Evolutionary conservation across 1,284 basidiomycete genomes (phyloP).

Genomic region (Tilletiopsis washingtonensis): DNA sequence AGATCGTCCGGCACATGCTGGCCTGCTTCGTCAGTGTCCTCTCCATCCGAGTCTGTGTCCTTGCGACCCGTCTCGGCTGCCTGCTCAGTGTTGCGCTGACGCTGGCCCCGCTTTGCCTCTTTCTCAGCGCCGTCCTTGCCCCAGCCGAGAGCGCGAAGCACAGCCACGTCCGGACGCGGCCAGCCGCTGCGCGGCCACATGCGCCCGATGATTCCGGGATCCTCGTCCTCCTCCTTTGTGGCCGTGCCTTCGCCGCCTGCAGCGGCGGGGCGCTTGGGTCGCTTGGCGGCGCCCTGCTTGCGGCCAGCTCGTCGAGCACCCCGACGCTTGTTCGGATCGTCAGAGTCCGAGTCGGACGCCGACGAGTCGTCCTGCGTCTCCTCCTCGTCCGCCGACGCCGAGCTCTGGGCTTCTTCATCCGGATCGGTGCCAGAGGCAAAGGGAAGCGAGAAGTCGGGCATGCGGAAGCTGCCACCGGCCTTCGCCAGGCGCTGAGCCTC

Average conservation of each 20-base stretch:
- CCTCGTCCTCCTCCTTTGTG: background rate
- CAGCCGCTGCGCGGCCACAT: constrained; percentile 24
- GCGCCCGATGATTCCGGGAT: constrained; percentile 9
- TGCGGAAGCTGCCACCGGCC: constrained; percentile 9
- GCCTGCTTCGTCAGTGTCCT: constrained; percentile 2
- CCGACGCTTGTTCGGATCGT: too few species aligned
- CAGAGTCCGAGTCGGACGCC: too few species aligned
- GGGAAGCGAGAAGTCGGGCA: constrained; percentile 12
- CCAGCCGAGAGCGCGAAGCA: constrained; percentile 24
- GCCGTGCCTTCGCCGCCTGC: constrained; percentile 17
- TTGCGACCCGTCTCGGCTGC: constrained; percentile 16
- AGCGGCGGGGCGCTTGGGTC: constrained; percentile 8
- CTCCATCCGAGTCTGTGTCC: background rate
- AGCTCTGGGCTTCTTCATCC: constrained; percentile 1
- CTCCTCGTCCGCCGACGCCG: constrained; percentile 5
- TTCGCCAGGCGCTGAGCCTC: constrained; percentile 24
- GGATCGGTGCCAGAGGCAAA: constrained; percentile 9
- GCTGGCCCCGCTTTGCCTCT: constrained; percentile 25
- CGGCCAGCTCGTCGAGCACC: too few species aligned
- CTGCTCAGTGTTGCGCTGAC: constrained; percentile 28
- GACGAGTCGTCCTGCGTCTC: too few species aligned
- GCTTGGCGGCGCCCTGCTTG: constrained; percentile 22
- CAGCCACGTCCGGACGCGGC: constrained; percentile 14
- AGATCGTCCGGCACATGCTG: constrained; percentile 15
- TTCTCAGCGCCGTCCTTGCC: constrained; percentile 19